A percentile compares a stretch with the other conserved stretches of the same genome.
phyloP scores from a whole-genome alignment of 331 rosid genomes.

The Arachis monticola region DNA sequence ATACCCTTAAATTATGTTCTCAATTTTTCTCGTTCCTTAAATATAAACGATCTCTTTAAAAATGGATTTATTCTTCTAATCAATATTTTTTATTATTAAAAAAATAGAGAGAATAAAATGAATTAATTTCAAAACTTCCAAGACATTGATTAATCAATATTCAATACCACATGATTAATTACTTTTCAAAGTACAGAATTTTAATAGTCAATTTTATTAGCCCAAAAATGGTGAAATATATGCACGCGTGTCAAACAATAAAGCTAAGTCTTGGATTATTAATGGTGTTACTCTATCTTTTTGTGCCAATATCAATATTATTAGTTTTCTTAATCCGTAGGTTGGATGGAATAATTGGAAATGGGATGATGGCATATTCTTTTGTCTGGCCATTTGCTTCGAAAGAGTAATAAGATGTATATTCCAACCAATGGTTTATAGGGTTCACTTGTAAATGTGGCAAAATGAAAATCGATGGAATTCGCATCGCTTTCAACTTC shows the following conservation, averaged over 20 bases:
- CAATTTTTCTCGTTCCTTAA: too few species aligned
- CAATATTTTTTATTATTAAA: too few species aligned
- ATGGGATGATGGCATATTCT: constrained; percentile 22
- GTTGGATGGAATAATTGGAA: constrained; percentile 3
- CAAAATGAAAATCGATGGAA: too few species aligned
- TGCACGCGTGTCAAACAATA: constrained; percentile 10
- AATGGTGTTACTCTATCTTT: neutral
- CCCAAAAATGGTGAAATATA: neutral
- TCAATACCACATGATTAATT: neutral
- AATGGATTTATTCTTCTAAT: too few species aligned
- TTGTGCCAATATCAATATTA: neutral
- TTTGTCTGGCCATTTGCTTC: constrained; percentile 12
- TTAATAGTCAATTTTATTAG: neutral
- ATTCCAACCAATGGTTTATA: neutral
- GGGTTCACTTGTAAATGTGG: constrained; percentile 12
- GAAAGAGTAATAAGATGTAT: neutral
- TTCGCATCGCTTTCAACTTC: neutral
- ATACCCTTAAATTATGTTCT: too few species aligned
- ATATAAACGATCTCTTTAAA: too few species aligned
- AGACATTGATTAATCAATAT: too few species aligned
- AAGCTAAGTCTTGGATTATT: neutral
- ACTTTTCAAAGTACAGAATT: neutral
- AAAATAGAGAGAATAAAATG: too few species aligned
- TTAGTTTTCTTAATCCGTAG: constrained; percentile 10
- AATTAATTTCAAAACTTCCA: too few species aligned